These are phyloP conservation scores for Fusarium fracticaudum DNA, from an alignment of 2,329 filamentous ascomycete species.

Conservation along the genomic window DNA sequence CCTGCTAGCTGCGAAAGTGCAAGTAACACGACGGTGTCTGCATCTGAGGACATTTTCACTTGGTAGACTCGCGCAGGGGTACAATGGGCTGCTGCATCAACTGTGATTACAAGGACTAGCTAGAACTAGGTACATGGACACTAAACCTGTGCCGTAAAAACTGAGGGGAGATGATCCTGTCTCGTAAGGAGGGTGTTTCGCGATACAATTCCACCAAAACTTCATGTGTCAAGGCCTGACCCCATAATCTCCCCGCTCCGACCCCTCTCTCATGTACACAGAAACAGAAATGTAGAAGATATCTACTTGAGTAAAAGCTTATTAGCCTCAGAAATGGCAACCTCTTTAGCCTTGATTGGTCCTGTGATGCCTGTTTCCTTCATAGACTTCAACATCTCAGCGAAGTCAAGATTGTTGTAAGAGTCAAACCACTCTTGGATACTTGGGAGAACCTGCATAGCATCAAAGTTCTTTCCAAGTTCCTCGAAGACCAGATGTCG, in stretches of 20 bases:
- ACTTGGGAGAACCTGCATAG: fast-evolving
- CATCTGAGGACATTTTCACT: background rate
- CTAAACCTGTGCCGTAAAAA: background rate
- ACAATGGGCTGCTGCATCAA: background rate
- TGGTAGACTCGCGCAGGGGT: background rate
- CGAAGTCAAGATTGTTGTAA: background rate
- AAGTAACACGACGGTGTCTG: background rate
- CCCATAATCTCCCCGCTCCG: too few relatives aligned
- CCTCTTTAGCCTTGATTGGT: fast-evolving
- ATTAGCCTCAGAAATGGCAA: fast-evolving
- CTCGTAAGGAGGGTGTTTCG: too few relatives aligned
- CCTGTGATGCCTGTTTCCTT: background rate
- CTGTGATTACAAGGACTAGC: background rate
- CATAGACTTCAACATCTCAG: fast-evolving
- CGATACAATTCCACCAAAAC: background rate
- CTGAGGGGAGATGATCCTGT: background rate
- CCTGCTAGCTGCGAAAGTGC: background rate
- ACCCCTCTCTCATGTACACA: background rate
- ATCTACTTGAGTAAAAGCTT: background rate
- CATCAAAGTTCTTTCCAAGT: background rate
- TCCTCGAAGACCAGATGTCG: background rate
- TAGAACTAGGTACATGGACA: background rate
- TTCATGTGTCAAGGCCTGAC: background rate
- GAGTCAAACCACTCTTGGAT: background rate
- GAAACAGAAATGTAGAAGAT: background rate